Evolutionary conservation across 2,329 filamentous ascomycete species (phyloP).

Genomic region (Paecilomyces variotii): DNA sequence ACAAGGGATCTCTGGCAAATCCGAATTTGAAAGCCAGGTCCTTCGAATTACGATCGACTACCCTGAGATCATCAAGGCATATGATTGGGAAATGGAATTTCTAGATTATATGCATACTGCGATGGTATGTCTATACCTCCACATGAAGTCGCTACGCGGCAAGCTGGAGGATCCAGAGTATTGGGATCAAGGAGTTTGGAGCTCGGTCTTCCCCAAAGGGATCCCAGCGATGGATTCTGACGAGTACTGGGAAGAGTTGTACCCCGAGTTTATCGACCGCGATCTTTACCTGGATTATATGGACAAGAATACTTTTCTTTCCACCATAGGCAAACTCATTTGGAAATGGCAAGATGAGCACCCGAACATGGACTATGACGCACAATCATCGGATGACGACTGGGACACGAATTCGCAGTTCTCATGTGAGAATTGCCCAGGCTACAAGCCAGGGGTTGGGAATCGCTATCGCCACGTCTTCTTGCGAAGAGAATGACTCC

Average conservation of each 20-base stretch:
- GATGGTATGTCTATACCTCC: not conserved
- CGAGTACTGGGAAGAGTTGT: not conserved
- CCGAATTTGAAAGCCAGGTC: constrained; percentile 1
- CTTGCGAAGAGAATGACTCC: not conserved
- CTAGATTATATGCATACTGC: not conserved
- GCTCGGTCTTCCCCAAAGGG: not conserved
- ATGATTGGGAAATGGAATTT: not conserved
- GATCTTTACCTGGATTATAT: not conserved
- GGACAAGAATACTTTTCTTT: not conserved
- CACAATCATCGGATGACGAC: not conserved
- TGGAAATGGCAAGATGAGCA: not conserved
- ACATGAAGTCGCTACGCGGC: not conserved
- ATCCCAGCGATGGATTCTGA: not conserved
- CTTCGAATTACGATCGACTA: not conserved
- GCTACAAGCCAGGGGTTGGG: not conserved
- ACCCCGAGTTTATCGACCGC: not conserved
- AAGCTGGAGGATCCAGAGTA: not conserved
- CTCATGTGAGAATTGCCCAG: not conserved
- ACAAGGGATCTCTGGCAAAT: not conserved
- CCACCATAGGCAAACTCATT: not conserved
- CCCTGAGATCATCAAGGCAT: not conserved
- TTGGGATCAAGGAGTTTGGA: not conserved
- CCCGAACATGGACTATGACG: not conserved
- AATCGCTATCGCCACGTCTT: not conserved
- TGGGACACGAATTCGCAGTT: not conserved